Evolutionary conservation across 2,329 filamentous ascomycete genomes (phyloP).

Genomic region (Ustilaginoidea virens): DNA sequence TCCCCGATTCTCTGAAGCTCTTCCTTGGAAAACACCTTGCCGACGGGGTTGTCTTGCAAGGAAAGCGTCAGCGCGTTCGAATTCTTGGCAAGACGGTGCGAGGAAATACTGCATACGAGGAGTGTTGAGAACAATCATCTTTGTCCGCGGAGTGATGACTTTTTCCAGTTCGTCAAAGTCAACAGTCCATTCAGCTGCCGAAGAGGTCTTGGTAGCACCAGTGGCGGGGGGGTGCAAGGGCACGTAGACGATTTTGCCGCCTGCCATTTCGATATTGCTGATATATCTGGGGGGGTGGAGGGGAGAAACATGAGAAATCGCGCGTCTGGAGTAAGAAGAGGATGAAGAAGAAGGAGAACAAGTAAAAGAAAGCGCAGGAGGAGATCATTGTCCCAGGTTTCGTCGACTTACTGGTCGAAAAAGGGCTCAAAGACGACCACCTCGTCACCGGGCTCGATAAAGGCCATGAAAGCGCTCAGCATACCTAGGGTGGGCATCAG

Average conservation of each 20-base stretch:
- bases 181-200: conserved; percentile 76
- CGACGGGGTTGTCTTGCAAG: conserved; percentile 72
- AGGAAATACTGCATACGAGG: conserved; percentile 28
- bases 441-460: conserved; percentile 86
- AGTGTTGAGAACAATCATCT: conserved; percentile 89
- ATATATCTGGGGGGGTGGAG: conserved; percentile 39
- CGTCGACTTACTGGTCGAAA: conserved; percentile 68
- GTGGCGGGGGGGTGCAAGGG: conserved; percentile 80
- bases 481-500: conserved; percentile 36
- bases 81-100: not conserved
- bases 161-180: conserved; percentile 70
- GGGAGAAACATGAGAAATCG: no score
- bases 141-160: conserved; percentile 72
- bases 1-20: conserved; percentile 78
- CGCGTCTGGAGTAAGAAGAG: no score
- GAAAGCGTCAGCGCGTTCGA: not conserved
- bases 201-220: conserved; percentile 64
- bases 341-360: not conserved
- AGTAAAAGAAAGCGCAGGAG: not conserved
- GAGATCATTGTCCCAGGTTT: not conserved
- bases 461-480: conserved; percentile 95
- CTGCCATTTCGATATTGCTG: conserved; percentile 96
- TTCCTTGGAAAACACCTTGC: conserved; percentile 78
- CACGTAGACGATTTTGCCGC: conserved; percentile 87
- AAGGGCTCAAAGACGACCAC: conserved; percentile 98